Conservation (phyloP, 1,284 basidiomycete species). For the Phylloporus sp. region DNA sequence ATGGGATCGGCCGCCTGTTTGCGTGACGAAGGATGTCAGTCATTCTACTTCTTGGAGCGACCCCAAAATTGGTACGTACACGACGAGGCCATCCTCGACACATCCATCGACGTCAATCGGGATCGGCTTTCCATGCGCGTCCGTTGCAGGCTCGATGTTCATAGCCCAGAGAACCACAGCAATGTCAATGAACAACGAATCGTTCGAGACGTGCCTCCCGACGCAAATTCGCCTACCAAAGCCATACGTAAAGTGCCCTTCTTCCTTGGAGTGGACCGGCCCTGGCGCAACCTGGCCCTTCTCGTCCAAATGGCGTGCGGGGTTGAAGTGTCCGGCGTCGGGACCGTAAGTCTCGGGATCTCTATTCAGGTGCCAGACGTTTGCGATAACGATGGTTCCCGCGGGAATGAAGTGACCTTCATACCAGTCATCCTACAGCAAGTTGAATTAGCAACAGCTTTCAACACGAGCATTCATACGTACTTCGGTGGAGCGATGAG, state of each 20-base stretch:
- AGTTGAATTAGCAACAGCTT: neutral
- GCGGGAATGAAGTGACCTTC: slow-evolving; percentile 23
- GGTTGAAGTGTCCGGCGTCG: slow-evolving; percentile 15
- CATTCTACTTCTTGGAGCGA: too few species aligned
- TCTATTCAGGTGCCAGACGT: slow-evolving; percentile 21
- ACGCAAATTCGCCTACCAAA: slow-evolving; percentile 15
- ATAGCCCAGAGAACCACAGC: slow-evolving; percentile 11
- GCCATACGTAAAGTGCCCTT: slow-evolving; percentile 6
- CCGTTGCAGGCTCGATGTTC: slow-evolving; percentile 5
- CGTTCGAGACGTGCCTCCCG: slow-evolving; percentile 21
- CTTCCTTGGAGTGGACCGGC: slow-evolving; percentile 1
- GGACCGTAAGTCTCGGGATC: slow-evolving; percentile 14
- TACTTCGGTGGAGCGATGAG: slow-evolving; percentile 5
- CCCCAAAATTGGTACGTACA: neutral
- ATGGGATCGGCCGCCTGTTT: slow-evolving; percentile 8
- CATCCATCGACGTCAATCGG: slow-evolving; percentile 14
- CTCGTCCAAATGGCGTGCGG: slow-evolving; percentile 8
- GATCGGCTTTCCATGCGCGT: neutral
- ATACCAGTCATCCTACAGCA: slow-evolving; percentile 16
- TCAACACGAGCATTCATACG: neutral
- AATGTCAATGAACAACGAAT: slow-evolving; percentile 24
- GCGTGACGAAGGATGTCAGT: neutral
- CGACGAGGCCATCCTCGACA: slow-evolving; percentile 9
- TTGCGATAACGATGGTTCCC: slow-evolving; percentile 18
- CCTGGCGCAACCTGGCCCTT: neutral